These are phyloP conservation scores for Huntiella abstrusa DNA, from an alignment of 2,329 filamentous ascomycete genomes.

Conservation along the genomic window DNA sequence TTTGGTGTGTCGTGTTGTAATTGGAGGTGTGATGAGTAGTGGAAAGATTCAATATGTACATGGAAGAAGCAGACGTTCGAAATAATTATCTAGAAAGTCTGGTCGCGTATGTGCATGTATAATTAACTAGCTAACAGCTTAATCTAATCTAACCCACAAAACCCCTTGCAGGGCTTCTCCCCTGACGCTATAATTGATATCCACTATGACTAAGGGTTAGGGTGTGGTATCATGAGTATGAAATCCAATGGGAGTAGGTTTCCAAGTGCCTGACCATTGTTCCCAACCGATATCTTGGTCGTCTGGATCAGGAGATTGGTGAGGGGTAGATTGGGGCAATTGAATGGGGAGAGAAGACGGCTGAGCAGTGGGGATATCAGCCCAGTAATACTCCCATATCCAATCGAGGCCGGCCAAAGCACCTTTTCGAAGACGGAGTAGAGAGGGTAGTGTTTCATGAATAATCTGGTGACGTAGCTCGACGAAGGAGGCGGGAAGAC, in stretches of 20 bases:
- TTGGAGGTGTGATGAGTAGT: too few species aligned
- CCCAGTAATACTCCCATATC: slow-evolving; percentile 87
- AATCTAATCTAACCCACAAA: too few species aligned
- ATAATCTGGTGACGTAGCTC: slow-evolving; percentile 80
- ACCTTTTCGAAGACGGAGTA: slow-evolving; percentile 52
- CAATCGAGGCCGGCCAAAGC: slow-evolving; percentile 54
- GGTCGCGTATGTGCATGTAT: not conserved
- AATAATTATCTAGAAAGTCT: not conserved
- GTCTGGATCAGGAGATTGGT: too few species aligned
- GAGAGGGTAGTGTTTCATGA: slow-evolving; percentile 66
- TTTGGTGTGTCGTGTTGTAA: slow-evolving; percentile 1
- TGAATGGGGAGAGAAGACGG: not conserved
- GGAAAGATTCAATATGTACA: too few species aligned
- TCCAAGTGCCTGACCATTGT: too few species aligned
- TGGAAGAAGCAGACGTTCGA: not conserved
- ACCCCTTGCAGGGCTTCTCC: too few species aligned
- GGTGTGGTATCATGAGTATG: too few species aligned
- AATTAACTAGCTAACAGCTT: too few species aligned
- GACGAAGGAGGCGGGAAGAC: slow-evolving; percentile 60
- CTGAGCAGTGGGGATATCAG: slow-evolving; percentile 20
- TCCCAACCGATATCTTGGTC: too few species aligned
- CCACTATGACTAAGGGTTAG: too few species aligned
- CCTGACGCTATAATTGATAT: too few species aligned
- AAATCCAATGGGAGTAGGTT: too few species aligned
- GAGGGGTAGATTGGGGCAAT: not conserved